Base-by-base conservation (phyloP, 1,284 basidiomycete genomes). In the Ceratobasidium sp. region DNA sequence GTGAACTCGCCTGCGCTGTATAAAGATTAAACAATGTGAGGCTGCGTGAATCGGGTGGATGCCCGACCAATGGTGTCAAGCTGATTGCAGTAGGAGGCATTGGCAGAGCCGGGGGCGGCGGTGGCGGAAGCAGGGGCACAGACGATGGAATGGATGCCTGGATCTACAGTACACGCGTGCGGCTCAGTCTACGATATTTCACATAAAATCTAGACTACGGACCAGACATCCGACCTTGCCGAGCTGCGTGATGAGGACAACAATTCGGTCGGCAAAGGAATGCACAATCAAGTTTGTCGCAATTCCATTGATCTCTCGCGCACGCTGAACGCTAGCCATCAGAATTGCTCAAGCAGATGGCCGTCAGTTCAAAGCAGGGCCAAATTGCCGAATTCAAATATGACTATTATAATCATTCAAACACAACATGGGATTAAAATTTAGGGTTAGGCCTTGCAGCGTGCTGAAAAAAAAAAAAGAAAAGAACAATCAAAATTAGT, bases 151-250 rank as follows among this genome's bases (percentile, higher is more conserved):
- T 84, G 2, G 87, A 86, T 27, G 87, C 92, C 84, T 95, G 92
- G 40, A 93, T 91, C 93, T 94, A 77, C 32, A 72, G 68, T 70
- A 29, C 73, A 53, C 60, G 64, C 50, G 42, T 43, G 15, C 34
- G 27, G 4, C 27, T 56, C 38, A 55, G 34, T 17, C 40, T 42
- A 40, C 10, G 53, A 29, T 25, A 60, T n/a, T 38, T 40, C 15
- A 53, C 7, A 22, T 20, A 29, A 58, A 68, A 38, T 47, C 35
- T 70, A 52, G 69, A 29, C 52, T 42, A 80, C 80, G 76, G 76
- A 95, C 92, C 79, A 97, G 76, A 75, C 85, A 89, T 68, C 94
- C 94, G 13, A 96, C 87, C 85, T 93, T 94, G 32, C 91, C 92
- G 64, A 92, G 75, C 78, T 96, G 95, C 1, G 93, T 94, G 60